Percentiles rank a stretch among this genome's conserved stretches.
Evolutionary conservation across 2,329 filamentous ascomycete genomes (phyloP).

Genomic region (Leptographium procerum): DNA sequence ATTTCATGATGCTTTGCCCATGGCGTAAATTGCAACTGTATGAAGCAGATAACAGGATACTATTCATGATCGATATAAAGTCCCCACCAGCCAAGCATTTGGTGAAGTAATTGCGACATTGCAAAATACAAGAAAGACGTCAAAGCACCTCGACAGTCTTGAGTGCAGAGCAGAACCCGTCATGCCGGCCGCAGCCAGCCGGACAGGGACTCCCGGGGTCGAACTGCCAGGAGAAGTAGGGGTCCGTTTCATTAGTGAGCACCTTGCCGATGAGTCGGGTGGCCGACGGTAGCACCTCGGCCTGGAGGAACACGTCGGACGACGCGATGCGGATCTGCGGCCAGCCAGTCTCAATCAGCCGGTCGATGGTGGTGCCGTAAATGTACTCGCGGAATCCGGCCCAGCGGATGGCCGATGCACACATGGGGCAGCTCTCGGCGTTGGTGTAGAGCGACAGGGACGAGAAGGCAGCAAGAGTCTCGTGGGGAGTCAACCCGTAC

Average conservation of each 20-base stretch:
- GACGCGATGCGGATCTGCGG: slow-evolving; percentile 35
- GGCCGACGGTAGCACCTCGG: slow-evolving; percentile 21
- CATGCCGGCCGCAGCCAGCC: slow-evolving; percentile 6
- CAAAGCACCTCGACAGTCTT: no score
- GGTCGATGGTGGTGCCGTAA: slow-evolving; percentile 38
- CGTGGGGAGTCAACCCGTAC: slow-evolving; percentile 28
- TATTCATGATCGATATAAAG: no score
- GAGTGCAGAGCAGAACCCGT: slow-evolving; percentile 1
- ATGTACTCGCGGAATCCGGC: slow-evolving; percentile 43
- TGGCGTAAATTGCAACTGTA: no score
- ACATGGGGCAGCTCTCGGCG: slow-evolving; percentile 47
- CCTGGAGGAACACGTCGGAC: slow-evolving; percentile 33
- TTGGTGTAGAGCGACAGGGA: slow-evolving; percentile 43
- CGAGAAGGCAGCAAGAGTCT: slow-evolving; percentile 32
- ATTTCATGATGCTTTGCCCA: no score
- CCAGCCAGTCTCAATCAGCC: slow-evolving; percentile 36
- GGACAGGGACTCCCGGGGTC: slow-evolving; percentile 16
- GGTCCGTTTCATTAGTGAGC: slow-evolving; percentile 40
- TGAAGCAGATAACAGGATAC: no score
- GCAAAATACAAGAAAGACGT: no score
- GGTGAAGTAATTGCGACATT: no score
- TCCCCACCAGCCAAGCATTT: no score
- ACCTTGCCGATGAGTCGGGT: slow-evolving; percentile 32
- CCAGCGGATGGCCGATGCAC: slow-evolving; percentile 44
- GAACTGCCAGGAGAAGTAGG: slow-evolving; percentile 43